Evolutionary conservation across 352 stramenopile species (phyloP).

Genomic region (Globisporangium megalacanthum): DNA sequence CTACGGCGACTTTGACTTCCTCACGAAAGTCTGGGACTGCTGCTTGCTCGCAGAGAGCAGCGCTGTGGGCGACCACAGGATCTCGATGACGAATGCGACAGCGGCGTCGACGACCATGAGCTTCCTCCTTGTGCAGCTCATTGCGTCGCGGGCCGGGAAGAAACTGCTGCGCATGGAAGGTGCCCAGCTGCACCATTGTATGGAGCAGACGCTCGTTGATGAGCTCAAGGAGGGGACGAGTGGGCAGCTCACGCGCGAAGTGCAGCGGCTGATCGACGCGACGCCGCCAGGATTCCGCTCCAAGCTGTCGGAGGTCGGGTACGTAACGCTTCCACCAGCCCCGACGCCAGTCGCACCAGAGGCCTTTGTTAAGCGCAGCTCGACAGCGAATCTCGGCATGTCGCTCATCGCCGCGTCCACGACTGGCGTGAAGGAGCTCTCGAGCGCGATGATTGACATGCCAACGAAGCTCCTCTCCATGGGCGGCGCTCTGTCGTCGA

Average conservation of each 20-base stretch:
- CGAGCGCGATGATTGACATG: slow-evolving; percentile 68
- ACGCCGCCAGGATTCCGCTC: slow-evolving; percentile 54
- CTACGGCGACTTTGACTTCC: slow-evolving; percentile 39
- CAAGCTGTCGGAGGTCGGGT: slow-evolving; percentile 45
- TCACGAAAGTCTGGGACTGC: slow-evolving; percentile 71
- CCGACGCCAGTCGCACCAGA: neutral
- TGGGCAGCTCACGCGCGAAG: slow-evolving; percentile 26
- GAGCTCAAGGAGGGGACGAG: slow-evolving; percentile 24
- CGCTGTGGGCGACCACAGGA: neutral
- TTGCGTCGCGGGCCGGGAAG: slow-evolving; percentile 38
- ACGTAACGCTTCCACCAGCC: slow-evolving; percentile 7
- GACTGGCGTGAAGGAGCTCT: slow-evolving; percentile 57
- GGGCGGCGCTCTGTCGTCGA: slow-evolving; percentile 20
- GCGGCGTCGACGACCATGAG: slow-evolving; percentile 31
- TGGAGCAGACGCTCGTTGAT: slow-evolving; percentile 51
- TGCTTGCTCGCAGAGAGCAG: slow-evolving; percentile 36
- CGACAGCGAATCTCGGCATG: slow-evolving; percentile 24
- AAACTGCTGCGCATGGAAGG: slow-evolving; percentile 64
- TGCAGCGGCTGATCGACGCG: slow-evolving; percentile 50
- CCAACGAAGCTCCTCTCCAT: slow-evolving; percentile 54
- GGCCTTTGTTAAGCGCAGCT: slow-evolving; percentile 7
- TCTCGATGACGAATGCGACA: slow-evolving; percentile 5
- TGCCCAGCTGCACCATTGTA: slow-evolving; percentile 66
- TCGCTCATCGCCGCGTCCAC: slow-evolving; percentile 60
- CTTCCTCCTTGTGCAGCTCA: slow-evolving; percentile 44